A percentile compares a stretch with the other conserved stretches of the same genome.
Evolutionary conservation across 2,329 filamentous ascomycete genomes (phyloP).

Genomic region (Xylaria sp.): DNA sequence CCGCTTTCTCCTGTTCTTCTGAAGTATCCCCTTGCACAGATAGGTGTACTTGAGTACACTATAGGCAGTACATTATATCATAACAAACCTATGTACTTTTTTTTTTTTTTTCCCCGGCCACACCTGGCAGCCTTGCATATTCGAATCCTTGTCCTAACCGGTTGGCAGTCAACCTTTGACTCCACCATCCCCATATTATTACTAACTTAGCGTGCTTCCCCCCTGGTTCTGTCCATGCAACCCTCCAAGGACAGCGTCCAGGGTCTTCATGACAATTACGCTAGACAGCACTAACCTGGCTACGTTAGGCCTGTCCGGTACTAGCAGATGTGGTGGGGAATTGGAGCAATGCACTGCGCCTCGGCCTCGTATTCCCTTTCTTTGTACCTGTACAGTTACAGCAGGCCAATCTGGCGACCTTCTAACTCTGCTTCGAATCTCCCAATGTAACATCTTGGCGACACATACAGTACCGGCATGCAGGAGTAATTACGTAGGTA

Average conservation of each 20-base stretch:
- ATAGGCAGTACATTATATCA: neutral
- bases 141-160: too few relatives aligned
- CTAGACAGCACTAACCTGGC: neutral
- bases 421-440: slow-evolving; percentile 3
- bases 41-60: neutral
- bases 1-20: neutral
- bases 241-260: neutral
- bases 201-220: neutral
- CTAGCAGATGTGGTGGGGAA: neutral
- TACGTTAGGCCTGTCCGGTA: neutral
- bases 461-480: slow-evolving; percentile 5
- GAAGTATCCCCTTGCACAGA: neutral
- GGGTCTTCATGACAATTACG: neutral
- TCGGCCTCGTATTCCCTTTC: slow-evolving; percentile 11
- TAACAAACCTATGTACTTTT: neutral
- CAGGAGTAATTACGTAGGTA: neutral
- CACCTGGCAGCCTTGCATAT: neutral
- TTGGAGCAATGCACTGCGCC: slow-evolving; percentile 1
- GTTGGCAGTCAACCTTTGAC: too few relatives aligned
- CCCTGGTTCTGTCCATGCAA: neutral
- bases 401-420: neutral
- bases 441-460: slow-evolving; percentile 26
- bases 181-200: neutral
- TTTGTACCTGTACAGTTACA: slow-evolving; percentile 2
- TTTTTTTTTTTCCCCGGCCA: neutral